phyloP scores from a whole-genome alignment of 805 yeast species.

The Barnettozyma siamensis region DNA sequence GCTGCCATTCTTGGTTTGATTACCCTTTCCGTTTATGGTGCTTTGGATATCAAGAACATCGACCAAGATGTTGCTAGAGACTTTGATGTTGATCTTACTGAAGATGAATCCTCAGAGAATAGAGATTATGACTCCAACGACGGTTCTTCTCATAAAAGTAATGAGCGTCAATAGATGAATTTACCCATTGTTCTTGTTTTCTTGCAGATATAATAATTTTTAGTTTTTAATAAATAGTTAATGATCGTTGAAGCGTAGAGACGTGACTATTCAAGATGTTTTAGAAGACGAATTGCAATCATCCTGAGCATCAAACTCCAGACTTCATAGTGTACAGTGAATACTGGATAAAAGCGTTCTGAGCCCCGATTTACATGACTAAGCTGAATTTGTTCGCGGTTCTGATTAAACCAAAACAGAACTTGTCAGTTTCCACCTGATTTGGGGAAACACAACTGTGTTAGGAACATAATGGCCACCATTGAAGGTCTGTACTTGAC shows the following conservation, averaged over 20 bases:
- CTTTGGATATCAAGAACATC: slow-evolving; percentile 69
- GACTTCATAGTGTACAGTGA: too few relatives aligned
- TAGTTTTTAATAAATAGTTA: neutral
- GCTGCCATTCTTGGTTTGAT: slow-evolving; percentile 80
- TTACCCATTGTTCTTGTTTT: neutral
- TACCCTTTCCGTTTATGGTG: slow-evolving; percentile 77
- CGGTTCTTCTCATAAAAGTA: slow-evolving; percentile 1
- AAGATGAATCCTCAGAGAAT: too few relatives aligned
- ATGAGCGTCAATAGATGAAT: neutral
- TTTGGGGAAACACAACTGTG: too few relatives aligned
- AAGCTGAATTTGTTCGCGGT: too few relatives aligned
- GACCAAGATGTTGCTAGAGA: slow-evolving; percentile 48
- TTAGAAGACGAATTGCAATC: too few relatives aligned
- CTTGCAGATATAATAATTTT: neutral
- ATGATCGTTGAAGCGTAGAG: too few relatives aligned
- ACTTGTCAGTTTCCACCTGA: too few relatives aligned
- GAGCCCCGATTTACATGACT: too few relatives aligned
- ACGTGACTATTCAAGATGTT: too few relatives aligned
- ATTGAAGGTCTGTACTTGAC: slow-evolving; percentile 36
- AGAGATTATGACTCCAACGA: neutral
- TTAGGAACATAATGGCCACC: slow-evolving; percentile 23
- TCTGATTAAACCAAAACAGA: too few relatives aligned
- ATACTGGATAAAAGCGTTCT: too few relatives aligned
- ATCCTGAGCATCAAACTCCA: too few relatives aligned
- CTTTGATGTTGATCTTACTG: slow-evolving; percentile 15